These are phyloP conservation scores for Solioccasus polychromus DNA, from an alignment of 768 basidiomycete genomes.

Conservation along the genomic window DNA sequence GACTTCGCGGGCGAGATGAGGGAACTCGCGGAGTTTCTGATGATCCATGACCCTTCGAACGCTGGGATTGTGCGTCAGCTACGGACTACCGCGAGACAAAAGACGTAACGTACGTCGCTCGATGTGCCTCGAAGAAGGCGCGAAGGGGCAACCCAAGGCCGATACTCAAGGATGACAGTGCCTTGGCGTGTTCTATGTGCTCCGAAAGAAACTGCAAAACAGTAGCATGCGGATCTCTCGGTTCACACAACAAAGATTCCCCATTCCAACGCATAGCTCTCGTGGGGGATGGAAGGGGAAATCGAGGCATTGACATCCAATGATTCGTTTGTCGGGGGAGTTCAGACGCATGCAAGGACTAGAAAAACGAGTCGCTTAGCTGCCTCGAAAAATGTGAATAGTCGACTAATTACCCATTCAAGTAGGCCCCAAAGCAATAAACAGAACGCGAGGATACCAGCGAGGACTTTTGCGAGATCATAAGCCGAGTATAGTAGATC, in stretches of 20 bases:
- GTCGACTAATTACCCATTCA: slow-evolving; percentile 17
- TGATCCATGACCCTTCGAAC: slow-evolving; percentile 4
- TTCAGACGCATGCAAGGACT: slow-evolving; percentile 16
- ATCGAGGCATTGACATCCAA: neutral
- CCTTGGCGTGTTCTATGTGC: slow-evolving; percentile 29
- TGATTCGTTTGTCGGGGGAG: slow-evolving; percentile 3
- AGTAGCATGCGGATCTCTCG: slow-evolving; percentile 16
- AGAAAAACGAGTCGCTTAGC: slow-evolving; percentile 8
- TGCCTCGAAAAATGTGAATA: neutral
- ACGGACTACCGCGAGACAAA: neutral
- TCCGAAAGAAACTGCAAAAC: slow-evolving; percentile 27
- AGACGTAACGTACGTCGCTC: slow-evolving; percentile 17
- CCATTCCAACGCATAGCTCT: slow-evolving; percentile 4
- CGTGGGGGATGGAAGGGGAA: slow-evolving; percentile 11
- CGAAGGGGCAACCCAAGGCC: slow-evolving; percentile 20
- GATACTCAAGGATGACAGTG: slow-evolving; percentile 19
- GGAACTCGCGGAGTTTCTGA: neutral
- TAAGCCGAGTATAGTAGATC: slow-evolving; percentile 1
- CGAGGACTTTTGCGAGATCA: slow-evolving; percentile 15
- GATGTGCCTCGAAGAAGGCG: slow-evolving; percentile 21
- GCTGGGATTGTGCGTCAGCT: slow-evolving; percentile 2
- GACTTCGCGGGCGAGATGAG: neutral
- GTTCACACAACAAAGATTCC: slow-evolving; percentile 5
- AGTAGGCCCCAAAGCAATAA: slow-evolving; percentile 22
- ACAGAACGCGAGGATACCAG: slow-evolving; percentile 17